Conservation (phyloP, 2,329 filamentous ascomycete genomes). For the Ophiostoma ulmi region DNA sequence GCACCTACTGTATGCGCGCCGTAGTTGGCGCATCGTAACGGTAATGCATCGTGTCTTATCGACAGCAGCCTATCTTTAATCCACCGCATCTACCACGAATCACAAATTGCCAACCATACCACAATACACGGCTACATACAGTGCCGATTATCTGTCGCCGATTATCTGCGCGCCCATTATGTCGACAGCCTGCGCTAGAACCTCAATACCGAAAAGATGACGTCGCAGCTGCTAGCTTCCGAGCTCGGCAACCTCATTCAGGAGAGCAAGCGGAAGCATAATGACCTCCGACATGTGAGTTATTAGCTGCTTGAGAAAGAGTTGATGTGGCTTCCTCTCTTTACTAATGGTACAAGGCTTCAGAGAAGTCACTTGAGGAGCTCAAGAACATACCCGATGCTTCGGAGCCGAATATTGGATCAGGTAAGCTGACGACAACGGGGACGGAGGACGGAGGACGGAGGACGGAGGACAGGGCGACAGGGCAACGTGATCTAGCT, state of each 20-base stretch:
- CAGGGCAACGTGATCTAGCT: not conserved
- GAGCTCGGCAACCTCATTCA: constrained; percentile 88
- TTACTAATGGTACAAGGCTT: constrained; percentile 55
- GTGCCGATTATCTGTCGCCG: not conserved
- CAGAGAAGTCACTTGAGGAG: constrained; percentile 89
- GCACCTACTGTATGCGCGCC: constrained; percentile 11
- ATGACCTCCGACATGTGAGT: constrained; percentile 72
- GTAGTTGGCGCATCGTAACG: constrained; percentile 8
- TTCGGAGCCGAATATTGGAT: constrained; percentile 70
- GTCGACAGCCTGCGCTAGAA: constrained; percentile 21
- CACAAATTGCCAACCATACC: not conserved
- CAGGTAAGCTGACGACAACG: constrained; percentile 44
- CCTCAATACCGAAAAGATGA: constrained; percentile 56
- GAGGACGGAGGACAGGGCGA: not conserved
- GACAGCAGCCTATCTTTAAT: not conserved
- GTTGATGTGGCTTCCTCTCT: not conserved
- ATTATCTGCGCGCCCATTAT: constrained; percentile 20
- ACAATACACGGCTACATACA: constrained; percentile 4
- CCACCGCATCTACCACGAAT: not conserved
- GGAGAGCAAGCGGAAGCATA: constrained; percentile 92
- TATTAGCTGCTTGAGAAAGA: not conserved
- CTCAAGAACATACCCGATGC: constrained; percentile 69
- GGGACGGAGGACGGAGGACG: not conserved
- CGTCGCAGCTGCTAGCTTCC: constrained; percentile 79
- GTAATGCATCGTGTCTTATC: constrained; percentile 14